phyloP scores from a whole-genome alignment of 495 filamentous ascomycete species.

The Beverwykella pulmonaria region DNA sequence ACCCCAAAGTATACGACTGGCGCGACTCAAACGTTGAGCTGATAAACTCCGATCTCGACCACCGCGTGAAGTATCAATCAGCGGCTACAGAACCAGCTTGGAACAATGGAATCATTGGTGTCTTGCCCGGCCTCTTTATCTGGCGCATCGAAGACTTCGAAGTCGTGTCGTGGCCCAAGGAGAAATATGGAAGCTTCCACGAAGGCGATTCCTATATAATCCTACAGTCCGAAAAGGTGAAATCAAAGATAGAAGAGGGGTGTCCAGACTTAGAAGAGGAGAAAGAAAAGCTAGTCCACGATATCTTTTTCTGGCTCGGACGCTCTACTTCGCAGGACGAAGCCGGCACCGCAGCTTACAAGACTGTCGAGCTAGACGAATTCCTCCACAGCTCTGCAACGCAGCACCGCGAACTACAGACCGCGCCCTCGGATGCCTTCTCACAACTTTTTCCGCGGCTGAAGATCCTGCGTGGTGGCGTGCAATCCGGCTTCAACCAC shows the following conservation, averaged over 20 bases:
- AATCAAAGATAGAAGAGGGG: constrained; percentile 26
- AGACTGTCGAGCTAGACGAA: constrained; percentile 68
- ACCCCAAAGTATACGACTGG: constrained; percentile 62
- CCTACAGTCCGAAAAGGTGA: constrained; percentile 56
- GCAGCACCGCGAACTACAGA: constrained; percentile 62
- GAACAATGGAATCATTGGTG: constrained; percentile 56
- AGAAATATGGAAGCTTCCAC: constrained; percentile 59
- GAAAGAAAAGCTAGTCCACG: constrained; percentile 52
- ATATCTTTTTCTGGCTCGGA: constrained; percentile 66
- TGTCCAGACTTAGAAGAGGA: constrained; percentile 34
- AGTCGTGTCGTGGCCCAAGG: constrained; percentile 60
- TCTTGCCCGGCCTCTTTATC: constrained; percentile 53
- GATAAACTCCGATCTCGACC: constrained; percentile 61
- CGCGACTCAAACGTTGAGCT: constrained; percentile 66
- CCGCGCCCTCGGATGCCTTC: constrained; percentile 59
- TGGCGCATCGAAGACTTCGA: constrained; percentile 67
- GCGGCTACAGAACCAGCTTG: constrained; percentile 63
- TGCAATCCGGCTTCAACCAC: constrained; percentile 61
- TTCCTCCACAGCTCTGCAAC: constrained; percentile 61
- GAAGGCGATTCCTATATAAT: constrained; percentile 67
- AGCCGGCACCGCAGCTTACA: constrained; percentile 65
- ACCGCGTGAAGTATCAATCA: constrained; percentile 64
- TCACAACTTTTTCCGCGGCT: constrained; percentile 58
- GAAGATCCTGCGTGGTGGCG: constrained; percentile 59
- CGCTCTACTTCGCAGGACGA: constrained; percentile 64